Base-by-base conservation (phyloP, 2,329 filamentous ascomycete species). In the Sclerotinia spermophila region DNA sequence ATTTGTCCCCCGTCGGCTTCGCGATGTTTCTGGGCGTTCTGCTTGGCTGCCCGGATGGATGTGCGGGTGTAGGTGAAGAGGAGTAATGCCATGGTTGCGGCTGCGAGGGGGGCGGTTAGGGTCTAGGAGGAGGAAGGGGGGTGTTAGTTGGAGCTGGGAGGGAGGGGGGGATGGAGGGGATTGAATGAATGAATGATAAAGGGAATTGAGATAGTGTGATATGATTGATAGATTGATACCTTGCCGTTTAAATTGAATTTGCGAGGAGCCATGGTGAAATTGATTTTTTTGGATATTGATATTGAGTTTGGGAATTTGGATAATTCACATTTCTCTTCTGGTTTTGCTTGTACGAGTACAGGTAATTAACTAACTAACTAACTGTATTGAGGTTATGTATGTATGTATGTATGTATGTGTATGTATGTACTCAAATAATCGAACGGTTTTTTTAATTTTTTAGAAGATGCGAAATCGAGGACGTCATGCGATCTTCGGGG, bases 31-130 rank as follows among this genome's bases (percentile, higher is more conserved):
- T 87, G 84, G 0, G 89, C 89, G 73, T 91, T 90, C 61, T 86
- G 82, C 75, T 90, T 90, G 3, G 90, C 90, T 35, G 88, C 86
- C 72, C 85, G 83, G 73, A 92, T 92, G 35, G 86, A 89, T 13
- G 86, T 89, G 66, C 89, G 82, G 40, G 88, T 83, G 80, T 92
- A 92, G 55, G 83, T 83, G 71, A 86, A 83, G 33, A 86, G 79
- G 19, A 86, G 77, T 61, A 81, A 80, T 5, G 85, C 85, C 85
- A 87, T 87, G 27, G 83, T 84, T 72, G 86, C 86, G 53, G 85
- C 85, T 27, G 85, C 85, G 33, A 83, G 77, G 13, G 85, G 85
- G 68, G 84, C 83, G 71, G 83, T 83, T 70, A 86, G 62, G 56
- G 74, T 76, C 78, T 79, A 24, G 21, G 44, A 11, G 53, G 33